phyloP scores from a whole-genome alignment of 208 protist species.

The Angomonas ambiguus region DNA sequence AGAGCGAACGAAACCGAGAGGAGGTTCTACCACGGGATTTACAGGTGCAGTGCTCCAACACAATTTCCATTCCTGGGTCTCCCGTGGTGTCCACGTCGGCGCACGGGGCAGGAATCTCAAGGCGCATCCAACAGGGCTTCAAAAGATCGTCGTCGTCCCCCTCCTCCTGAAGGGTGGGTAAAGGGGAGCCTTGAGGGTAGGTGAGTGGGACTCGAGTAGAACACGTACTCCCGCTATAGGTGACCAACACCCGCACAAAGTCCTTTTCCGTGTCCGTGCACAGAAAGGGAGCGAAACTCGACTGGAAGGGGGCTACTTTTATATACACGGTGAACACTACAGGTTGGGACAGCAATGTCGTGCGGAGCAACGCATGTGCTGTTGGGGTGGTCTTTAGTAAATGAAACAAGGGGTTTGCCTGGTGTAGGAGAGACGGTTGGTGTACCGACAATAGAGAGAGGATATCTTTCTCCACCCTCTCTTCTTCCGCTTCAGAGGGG shows the following conservation, averaged over 20 bases:
- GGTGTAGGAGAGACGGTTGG: background rate
- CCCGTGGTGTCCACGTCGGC: background rate
- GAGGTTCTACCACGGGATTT: background rate
- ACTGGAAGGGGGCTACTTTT: background rate
- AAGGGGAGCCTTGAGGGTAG: too few relatives aligned
- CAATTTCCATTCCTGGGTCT: background rate
- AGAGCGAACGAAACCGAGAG: background rate
- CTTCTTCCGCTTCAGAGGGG: background rate
- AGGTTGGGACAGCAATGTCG: background rate
- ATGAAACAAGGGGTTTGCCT: background rate
- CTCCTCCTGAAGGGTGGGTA: background rate
- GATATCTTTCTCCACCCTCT: background rate
- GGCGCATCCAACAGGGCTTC: background rate
- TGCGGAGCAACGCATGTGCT: background rate
- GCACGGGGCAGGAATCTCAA: conserved; percentile 1
- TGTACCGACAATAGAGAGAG: background rate
- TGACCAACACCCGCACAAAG: background rate
- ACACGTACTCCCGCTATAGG: background rate
- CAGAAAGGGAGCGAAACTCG: background rate
- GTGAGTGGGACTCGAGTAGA: too few relatives aligned
- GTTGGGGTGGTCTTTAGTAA: background rate
- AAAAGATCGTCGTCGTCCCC: background rate
- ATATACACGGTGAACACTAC: background rate
- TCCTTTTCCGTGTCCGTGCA: background rate
- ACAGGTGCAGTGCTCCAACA: background rate